Evolutionary conservation across 2,329 filamentous ascomycete genomes (phyloP).

Genomic region (Leptographium radiaticola): DNA sequence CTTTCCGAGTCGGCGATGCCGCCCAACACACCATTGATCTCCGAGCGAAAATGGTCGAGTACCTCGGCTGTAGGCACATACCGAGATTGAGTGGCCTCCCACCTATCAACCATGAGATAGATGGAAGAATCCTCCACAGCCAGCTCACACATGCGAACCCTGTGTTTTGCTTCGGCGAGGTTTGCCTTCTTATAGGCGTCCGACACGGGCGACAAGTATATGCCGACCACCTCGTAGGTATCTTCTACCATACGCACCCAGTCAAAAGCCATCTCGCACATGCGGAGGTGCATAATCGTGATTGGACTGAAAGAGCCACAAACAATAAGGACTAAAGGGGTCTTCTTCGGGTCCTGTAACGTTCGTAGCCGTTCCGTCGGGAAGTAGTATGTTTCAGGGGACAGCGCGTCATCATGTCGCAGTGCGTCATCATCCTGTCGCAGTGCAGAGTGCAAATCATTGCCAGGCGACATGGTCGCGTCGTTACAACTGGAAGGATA

Average conservation of each 20-base stretch:
- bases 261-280: slow-evolving; percentile 25
- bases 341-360: slow-evolving; percentile 12
- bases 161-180: slow-evolving; percentile 33
- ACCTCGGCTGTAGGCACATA: slow-evolving; percentile 86
- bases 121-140: slow-evolving; percentile 62
- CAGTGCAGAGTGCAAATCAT: neutral
- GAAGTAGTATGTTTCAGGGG: slow-evolving; percentile 6
- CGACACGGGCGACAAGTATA: slow-evolving; percentile 61
- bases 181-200: slow-evolving; percentile 65
- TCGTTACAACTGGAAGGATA: neutral
- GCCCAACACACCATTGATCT: slow-evolving; percentile 68
- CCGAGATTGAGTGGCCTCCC: slow-evolving; percentile 38
- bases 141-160: slow-evolving; percentile 74
- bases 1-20: slow-evolving; percentile 61
- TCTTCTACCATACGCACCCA: slow-evolving; percentile 23
- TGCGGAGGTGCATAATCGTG: slow-evolving; percentile 20
- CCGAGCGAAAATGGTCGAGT: slow-evolving; percentile 79
- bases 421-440: neutral
- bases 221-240: slow-evolving; percentile 69
- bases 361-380: slow-evolving; percentile 9
- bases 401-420: neutral
- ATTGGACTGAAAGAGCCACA: slow-evolving; percentile 22
- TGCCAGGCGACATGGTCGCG: neutral
- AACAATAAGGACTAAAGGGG: slow-evolving; percentile 21
- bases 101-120: slow-evolving; percentile 73